A percentile compares a stretch with the other conserved stretches of the same genome.
phyloP scores from a whole-genome alignment of 1,139 yeast species.

The Geotrichum armillariae region DNA sequence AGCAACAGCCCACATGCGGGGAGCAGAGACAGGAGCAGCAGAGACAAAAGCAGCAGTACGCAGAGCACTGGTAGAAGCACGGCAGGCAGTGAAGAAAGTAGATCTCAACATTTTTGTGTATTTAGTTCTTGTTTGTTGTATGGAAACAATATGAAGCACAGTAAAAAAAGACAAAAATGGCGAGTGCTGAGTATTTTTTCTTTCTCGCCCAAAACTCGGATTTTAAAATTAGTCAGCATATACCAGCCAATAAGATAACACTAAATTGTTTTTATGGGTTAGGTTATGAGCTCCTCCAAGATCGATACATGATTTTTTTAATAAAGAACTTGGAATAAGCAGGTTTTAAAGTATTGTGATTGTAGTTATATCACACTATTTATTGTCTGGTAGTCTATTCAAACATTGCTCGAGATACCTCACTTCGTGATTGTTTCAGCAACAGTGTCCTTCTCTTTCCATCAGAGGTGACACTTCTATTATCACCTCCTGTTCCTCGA shows the following conservation, averaged over 20 bases:
- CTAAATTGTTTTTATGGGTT: not conserved
- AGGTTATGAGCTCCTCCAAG: too few species aligned
- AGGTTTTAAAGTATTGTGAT: too few species aligned
- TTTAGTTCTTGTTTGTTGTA: not conserved
- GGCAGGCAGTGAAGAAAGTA: conserved; percentile 20
- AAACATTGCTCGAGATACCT: conserved; percentile 18
- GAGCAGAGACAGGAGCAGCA: conserved; percentile 15
- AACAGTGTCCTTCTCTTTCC: conserved; percentile 18
- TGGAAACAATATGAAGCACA: not conserved
- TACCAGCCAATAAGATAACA: not conserved
- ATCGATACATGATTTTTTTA: too few species aligned
- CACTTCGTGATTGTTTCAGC: conserved; percentile 13
- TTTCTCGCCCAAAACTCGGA: not conserved
- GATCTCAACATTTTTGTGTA: conserved; percentile 21
- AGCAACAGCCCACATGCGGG: conserved; percentile 21
- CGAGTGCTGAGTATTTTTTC: not conserved
- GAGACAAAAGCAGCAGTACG: conserved; percentile 20
- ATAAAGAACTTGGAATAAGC: too few species aligned
- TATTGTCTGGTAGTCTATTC: too few species aligned
- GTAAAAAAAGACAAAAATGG: not conserved
- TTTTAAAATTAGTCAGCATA: not conserved
- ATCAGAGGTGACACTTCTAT: conserved; percentile 13
- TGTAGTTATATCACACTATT: too few species aligned
- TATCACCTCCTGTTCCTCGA: conserved; percentile 20
- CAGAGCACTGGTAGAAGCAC: conserved; percentile 21